Percentiles rank a stretch among this genome's conserved stretches.
Evolutionary conservation across 495 filamentous ascomycete species (phyloP).

Genomic region (Oidiodendron maius): DNA sequence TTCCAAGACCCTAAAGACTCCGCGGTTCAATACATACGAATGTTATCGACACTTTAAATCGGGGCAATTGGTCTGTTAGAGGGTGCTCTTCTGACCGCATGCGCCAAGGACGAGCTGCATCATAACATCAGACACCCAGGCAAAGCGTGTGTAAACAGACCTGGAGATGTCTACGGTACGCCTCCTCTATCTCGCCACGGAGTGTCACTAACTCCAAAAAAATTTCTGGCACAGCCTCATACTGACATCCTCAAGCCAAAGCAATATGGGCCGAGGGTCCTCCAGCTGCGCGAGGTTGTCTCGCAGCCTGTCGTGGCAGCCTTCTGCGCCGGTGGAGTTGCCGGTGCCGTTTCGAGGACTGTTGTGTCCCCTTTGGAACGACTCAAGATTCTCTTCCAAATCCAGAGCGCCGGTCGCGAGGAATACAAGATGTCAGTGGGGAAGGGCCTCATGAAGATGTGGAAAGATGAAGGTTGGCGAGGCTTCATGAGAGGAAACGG

Average conservation of each 20-base stretch:
- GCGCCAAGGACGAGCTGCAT: constrained; percentile 8
- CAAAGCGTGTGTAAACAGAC: no score
- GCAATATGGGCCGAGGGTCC: constrained; percentile 20
- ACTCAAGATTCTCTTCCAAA: constrained; percentile 93
- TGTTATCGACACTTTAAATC: constrained; percentile 2
- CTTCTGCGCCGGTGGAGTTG: constrained; percentile 92
- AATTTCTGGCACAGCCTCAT: constrained; percentile 12
- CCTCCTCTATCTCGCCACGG: not conserved
- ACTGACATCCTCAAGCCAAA: constrained; percentile 16
- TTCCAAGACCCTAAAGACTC: no score
- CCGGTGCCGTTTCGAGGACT: constrained; percentile 93
- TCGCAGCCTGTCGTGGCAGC: constrained; percentile 81
- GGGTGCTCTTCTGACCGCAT: constrained; percentile 3
- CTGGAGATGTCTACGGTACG: constrained; percentile 19
- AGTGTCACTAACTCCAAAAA: constrained; percentile 3
- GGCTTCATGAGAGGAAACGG: constrained; percentile 97
- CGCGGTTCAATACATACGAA: no score
- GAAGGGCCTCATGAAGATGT: constrained; percentile 89
- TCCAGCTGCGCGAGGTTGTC: constrained; percentile 41
- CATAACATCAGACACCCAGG: no score
- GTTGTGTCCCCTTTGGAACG: constrained; percentile 94
- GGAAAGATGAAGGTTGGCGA: constrained; percentile 90
- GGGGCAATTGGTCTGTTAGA: constrained; percentile 12
- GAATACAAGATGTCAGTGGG: constrained; percentile 89
- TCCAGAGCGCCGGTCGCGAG: constrained; percentile 83